These are phyloP conservation scores for Protomyces arabidopsidicola DNA, from an alignment of 1,139 yeast species.

Conservation along the genomic window DNA sequence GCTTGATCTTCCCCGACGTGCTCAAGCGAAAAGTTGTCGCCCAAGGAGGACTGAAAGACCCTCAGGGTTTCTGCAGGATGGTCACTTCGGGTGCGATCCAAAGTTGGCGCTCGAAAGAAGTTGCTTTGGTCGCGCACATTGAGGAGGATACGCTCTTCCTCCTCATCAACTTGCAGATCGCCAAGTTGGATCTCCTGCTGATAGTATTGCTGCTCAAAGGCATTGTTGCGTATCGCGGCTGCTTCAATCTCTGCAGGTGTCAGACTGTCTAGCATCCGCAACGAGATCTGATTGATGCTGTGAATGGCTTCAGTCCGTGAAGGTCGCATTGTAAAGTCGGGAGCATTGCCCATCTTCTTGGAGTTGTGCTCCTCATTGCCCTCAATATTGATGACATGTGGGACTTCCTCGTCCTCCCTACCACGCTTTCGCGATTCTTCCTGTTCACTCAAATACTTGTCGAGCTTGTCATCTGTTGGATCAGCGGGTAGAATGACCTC, in stretches of 20 bases:
- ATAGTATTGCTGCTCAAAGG: constrained; percentile 42
- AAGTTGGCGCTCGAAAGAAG: constrained; percentile 13
- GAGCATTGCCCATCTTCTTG: constrained; percentile 68
- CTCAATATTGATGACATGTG: constrained; percentile 56
- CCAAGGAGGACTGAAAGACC: not conserved
- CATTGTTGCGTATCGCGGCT: constrained; percentile 37
- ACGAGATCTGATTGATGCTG: constrained; percentile 83
- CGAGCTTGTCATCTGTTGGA: constrained; percentile 78
- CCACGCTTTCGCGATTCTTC: constrained; percentile 34
- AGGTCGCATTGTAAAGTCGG: constrained; percentile 81
- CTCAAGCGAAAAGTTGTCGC: not conserved
- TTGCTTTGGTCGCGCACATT: constrained; percentile 25
- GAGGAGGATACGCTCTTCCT: constrained; percentile 21
- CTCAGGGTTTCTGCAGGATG: not conserved
- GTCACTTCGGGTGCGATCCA: not conserved
- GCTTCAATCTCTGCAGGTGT: constrained; percentile 42
- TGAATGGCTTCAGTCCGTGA: constrained; percentile 56
- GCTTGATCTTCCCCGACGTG: constrained; percentile 3
- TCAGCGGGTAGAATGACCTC: constrained; percentile 72
- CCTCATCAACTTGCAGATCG: constrained; percentile 22
- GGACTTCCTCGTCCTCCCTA: constrained; percentile 37
- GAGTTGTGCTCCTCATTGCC: constrained; percentile 79
- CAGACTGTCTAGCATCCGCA: constrained; percentile 66
- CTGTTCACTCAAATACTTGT: constrained; percentile 51
- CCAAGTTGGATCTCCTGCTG: constrained; percentile 28